These are phyloP conservation scores for Bisporella sp. DNA, from an alignment of 2,329 filamentous ascomycete species.

Conservation along the genomic window DNA sequence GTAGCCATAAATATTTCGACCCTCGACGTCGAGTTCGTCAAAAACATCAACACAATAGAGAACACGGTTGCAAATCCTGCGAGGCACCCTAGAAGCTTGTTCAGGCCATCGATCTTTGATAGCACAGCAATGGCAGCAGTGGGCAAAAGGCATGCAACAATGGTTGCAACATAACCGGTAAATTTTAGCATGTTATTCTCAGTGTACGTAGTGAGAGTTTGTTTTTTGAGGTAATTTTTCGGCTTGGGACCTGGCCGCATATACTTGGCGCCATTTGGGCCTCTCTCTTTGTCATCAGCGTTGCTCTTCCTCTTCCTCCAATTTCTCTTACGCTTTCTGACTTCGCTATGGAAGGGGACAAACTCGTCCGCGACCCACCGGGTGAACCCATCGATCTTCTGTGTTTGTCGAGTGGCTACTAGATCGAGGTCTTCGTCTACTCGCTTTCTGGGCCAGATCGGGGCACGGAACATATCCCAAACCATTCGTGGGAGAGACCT, in stretches of 20 bases:
- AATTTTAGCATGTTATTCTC: slow-evolving; percentile 5
- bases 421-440: slow-evolving; percentile 6
- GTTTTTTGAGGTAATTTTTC: background rate
- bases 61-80: slow-evolving; percentile 14
- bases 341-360: slow-evolving; percentile 6
- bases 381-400: slow-evolving; percentile 10
- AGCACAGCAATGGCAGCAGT: slow-evolving; percentile 14
- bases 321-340: slow-evolving; percentile 1
- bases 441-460: background rate
- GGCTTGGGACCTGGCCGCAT: background rate
- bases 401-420: slow-evolving; percentile 5
- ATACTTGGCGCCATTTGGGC: background rate
- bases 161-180: slow-evolving; percentile 12
- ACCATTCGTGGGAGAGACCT: slow-evolving; percentile 2
- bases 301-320: background rate
- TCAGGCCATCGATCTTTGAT: slow-evolving; percentile 6
- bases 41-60: slow-evolving; percentile 12
- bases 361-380: slow-evolving; percentile 11
- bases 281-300: background rate
- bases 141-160: slow-evolving; percentile 15
- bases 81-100: slow-evolving; percentile 9
- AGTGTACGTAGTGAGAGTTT: slow-evolving; percentile 5
- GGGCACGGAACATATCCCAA: slow-evolving; percentile 3
- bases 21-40: slow-evolving; percentile 10
- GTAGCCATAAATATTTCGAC: slow-evolving; percentile 19